Percentiles rank a stretch among this genome's conserved stretches.
Evolutionary conservation across 2,329 filamentous ascomycete genomes (phyloP).

Genomic region (Fusarium sterilihyphosum): DNA sequence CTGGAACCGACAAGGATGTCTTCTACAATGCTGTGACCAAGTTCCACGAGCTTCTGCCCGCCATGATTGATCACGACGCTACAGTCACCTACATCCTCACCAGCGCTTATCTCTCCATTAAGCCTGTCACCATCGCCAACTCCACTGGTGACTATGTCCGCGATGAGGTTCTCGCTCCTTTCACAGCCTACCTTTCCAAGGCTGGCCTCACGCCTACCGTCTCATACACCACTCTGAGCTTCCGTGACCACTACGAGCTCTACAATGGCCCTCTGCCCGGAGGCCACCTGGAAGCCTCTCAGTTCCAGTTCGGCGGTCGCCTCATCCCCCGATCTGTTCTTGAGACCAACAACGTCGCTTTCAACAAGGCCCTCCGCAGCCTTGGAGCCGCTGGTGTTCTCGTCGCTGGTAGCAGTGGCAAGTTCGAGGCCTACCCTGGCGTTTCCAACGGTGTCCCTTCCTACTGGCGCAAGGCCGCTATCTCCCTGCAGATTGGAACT

Average conservation of each 20-base stretch:
- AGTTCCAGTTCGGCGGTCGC: conserved; percentile 51
- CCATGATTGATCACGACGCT: conserved; percentile 60
- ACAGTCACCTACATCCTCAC: conserved; percentile 61
- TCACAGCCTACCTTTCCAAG: background rate
- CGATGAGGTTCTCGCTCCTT: background rate
- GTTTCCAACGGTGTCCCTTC: background rate
- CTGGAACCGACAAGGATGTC: background rate
- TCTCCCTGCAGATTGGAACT: background rate
- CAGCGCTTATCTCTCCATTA: conserved; percentile 53
- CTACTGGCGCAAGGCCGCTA: background rate
- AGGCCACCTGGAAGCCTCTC: conserved; percentile 47
- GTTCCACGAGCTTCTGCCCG: conserved; percentile 48
- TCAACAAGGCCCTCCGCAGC: background rate
- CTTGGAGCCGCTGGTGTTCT: background rate
- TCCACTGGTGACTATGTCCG: conserved; percentile 27
- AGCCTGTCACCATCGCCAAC: conserved; percentile 56
- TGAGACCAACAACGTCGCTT: background rate
- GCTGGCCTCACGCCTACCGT: background rate
- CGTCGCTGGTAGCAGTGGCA: background rate
- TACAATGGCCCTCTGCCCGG: conserved; percentile 53
- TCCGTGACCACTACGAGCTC: conserved; percentile 55
- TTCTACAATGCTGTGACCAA: background rate
- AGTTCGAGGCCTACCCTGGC: background rate
- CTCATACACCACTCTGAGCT: background rate
- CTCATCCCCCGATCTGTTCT: conserved; percentile 51